A percentile compares a stretch with the other conserved stretches of the same genome.
phyloP scores from a whole-genome alignment of 352 stramenopile genomes.

The Phytophthora fragariae region DNA sequence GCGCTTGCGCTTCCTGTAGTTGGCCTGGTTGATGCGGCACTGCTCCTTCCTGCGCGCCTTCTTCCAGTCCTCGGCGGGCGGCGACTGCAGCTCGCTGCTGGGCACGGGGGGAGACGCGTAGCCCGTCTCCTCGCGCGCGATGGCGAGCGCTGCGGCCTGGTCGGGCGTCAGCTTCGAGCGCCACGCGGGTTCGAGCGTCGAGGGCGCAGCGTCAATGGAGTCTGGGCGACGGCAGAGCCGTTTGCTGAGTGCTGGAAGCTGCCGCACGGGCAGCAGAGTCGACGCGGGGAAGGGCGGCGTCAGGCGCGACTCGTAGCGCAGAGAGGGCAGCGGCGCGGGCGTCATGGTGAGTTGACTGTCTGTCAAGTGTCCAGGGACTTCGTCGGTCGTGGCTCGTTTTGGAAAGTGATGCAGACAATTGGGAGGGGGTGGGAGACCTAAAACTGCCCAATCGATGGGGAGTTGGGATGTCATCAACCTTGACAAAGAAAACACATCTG shows the following conservation, averaged over 20 bases:
- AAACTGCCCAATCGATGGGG: not conserved
- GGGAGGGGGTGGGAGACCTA: too few species aligned
- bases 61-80: conserved; percentile 42
- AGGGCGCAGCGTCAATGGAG: not conserved
- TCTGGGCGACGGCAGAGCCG: conserved; percentile 7
- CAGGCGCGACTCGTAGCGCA: too few species aligned
- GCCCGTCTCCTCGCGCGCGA: conserved; percentile 26
- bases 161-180: conserved; percentile 28
- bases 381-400: not conserved
- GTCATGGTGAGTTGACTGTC: not conserved
- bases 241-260: conserved; percentile 19
- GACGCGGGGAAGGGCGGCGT: not conserved
- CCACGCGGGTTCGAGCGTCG: conserved; percentile 15
- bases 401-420: not conserved
- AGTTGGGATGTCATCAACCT: not conserved
- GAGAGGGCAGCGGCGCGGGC: not conserved
- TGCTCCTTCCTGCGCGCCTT: conserved; percentile 61
- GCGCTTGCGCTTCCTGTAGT: conserved; percentile 66
- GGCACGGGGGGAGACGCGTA: not conserved
- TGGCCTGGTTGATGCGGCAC: conserved; percentile 69
- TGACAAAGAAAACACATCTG: too few species aligned
- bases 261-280: not conserved
- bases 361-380: too few species aligned
- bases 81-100: conserved; percentile 4
- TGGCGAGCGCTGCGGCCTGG: conserved; percentile 30